phyloP scores from a whole-genome alignment of 768 basidiomycete species.

The Boletus bicolor region DNA sequence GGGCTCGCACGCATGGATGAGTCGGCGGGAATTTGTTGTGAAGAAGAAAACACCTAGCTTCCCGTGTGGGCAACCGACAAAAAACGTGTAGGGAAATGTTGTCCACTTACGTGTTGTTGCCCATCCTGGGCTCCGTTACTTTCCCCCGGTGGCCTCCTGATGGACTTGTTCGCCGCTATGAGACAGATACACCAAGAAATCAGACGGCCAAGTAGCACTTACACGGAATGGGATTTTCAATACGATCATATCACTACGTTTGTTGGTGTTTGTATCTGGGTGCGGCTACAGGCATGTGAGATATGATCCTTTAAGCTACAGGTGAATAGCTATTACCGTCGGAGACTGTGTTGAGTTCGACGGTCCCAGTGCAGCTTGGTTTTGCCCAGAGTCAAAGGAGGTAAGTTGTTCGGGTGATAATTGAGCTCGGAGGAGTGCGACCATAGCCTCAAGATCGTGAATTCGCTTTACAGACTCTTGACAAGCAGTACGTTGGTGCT shows the following conservation, averaged over 20 bases:
- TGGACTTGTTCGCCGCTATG: conserved; percentile 6
- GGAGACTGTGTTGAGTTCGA: not conserved
- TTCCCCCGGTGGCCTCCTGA: conserved; percentile 7
- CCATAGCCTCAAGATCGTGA: conserved; percentile 16
- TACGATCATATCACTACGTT: conserved; percentile 21
- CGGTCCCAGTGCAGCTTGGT: not conserved
- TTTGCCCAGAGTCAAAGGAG: conserved; percentile 6
- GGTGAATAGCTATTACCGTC: conserved; percentile 7
- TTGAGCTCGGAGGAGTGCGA: conserved; percentile 17
- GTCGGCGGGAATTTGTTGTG: not conserved
- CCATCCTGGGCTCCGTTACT: not conserved
- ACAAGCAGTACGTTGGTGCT: conserved; percentile 10
- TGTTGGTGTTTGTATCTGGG: conserved; percentile 6
- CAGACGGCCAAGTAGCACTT: not conserved
- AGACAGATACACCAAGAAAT: not conserved
- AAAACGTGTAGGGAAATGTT: not conserved
- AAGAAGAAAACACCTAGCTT: not conserved
- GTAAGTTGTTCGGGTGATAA: conserved; percentile 21
- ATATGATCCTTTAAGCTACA: not conserved
- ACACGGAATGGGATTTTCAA: conserved; percentile 25
- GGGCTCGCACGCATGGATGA: conserved; percentile 3
- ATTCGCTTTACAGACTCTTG: conserved; percentile 13
- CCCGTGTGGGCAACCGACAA: not conserved
- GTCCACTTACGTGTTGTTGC: conserved; percentile 14
- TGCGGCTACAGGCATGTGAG: conserved; percentile 13